Conservation (phyloP, 1,284 basidiomycete genomes). For the Mrakiaceae sp. region DNA sequence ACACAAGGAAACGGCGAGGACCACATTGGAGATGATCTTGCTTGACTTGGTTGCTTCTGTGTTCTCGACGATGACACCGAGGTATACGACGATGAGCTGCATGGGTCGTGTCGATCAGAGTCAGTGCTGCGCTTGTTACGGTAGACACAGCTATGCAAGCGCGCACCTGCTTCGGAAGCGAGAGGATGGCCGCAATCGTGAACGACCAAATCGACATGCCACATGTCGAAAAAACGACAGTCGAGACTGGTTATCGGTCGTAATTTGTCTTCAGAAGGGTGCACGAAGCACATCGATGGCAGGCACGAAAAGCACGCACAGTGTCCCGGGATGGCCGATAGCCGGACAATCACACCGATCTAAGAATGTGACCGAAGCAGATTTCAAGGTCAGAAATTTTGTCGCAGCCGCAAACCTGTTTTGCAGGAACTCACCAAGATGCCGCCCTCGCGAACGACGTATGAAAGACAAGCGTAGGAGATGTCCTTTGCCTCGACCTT, state of each 20-base stretch:
- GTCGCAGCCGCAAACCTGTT: neutral
- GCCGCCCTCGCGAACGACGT: conserved; percentile 65
- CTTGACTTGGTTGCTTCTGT: conserved; percentile 34
- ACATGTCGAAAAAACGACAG: conserved; percentile 65
- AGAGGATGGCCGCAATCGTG: conserved; percentile 56
- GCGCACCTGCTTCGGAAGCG: conserved; percentile 51
- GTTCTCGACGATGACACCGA: conserved; percentile 49
- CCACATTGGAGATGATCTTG: conserved; percentile 51
- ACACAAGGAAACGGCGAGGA: conserved; percentile 48
- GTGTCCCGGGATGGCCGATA: conserved; percentile 63
- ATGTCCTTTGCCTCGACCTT: conserved; percentile 61
- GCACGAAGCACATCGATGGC: no score
- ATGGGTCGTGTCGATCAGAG: no score
- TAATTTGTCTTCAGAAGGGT: no score
- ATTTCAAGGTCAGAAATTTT: conserved; percentile 6
- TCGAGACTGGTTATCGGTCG: conserved; percentile 19
- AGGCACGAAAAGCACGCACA: neutral
- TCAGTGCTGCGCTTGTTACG: no score
- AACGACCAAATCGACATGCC: conserved; percentile 64
- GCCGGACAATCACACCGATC: conserved; percentile 57
- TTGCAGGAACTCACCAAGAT: conserved; percentile 39
- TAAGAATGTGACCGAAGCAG: conserved; percentile 8
- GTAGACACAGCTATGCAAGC: no score
- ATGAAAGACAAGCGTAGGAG: conserved; percentile 54
- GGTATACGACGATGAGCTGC: conserved; percentile 57